These are phyloP conservation scores for Trichoderma koningiopsis DNA, from an alignment of 2,329 filamentous ascomycete genomes.

Conservation along the genomic window DNA sequence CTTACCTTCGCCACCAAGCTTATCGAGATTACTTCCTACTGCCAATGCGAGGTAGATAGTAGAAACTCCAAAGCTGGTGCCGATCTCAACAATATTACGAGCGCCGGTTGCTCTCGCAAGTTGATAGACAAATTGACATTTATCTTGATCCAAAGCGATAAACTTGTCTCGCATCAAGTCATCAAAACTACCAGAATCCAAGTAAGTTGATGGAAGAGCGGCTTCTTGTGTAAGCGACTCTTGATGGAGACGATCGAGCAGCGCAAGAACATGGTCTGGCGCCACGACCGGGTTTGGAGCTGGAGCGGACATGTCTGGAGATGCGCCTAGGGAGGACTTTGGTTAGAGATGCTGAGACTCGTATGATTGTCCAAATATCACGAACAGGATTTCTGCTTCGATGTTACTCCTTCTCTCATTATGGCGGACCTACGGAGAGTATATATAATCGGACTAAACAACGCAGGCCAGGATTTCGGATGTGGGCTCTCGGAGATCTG, in stretches of 20 bases:
- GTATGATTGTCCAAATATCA: background rate
- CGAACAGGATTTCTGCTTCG: background rate
- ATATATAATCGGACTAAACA: background rate
- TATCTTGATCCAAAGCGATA: slow-evolving; percentile 61
- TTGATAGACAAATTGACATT: slow-evolving; percentile 59
- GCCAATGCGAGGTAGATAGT: slow-evolving; percentile 66
- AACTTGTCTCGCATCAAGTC: slow-evolving; percentile 57
- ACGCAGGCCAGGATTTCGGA: background rate
- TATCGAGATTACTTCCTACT: slow-evolving; percentile 48
- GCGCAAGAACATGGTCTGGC: slow-evolving; percentile 22
- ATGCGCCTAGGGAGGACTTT: background rate
- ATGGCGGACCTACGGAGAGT: background rate
- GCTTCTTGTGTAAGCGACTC: slow-evolving; percentile 26
- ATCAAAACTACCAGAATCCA: slow-evolving; percentile 32
- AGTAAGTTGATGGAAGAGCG: slow-evolving; percentile 16
- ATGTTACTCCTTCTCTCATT: background rate
- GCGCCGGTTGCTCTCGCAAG: slow-evolving; percentile 53
- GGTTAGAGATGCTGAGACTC: background rate
- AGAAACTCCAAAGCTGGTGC: slow-evolving; percentile 63
- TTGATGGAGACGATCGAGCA: slow-evolving; percentile 28
- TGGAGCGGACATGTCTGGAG: background rate
- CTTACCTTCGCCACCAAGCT: slow-evolving; percentile 30
- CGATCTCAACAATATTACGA: slow-evolving; percentile 60
- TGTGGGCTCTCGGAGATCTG: background rate
- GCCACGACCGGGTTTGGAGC: slow-evolving; percentile 21